Evolutionary conservation across 106 monocot species (phyloP).

Genomic region (Narthecium ossifragum): DNA sequence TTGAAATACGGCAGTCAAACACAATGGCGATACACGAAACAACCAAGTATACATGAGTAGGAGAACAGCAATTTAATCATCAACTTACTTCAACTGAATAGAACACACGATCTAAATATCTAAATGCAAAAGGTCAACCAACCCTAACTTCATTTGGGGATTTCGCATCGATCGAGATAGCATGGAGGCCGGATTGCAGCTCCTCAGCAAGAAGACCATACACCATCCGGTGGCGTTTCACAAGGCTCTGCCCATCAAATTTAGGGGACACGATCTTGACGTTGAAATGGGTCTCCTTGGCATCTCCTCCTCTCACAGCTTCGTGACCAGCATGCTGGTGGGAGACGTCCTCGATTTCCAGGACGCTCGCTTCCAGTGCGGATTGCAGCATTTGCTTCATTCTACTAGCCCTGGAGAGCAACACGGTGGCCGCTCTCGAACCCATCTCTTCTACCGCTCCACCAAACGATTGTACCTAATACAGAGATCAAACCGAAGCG

Average conservation of each 20-base stretch:
- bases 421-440: constrained; percentile 39
- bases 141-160: constrained; percentile 61
- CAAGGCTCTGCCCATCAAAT: constrained; percentile 79
- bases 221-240: constrained; percentile 89
- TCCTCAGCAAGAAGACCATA: constrained; percentile 81
- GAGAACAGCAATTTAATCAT: too few species aligned
- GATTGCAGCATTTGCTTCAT: constrained; percentile 79
- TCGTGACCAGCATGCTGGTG: constrained; percentile 91
- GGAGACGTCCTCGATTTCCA: constrained; percentile 92
- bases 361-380: constrained; percentile 52
- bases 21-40: too few species aligned
- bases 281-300: constrained; percentile 87
- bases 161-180: constrained; percentile 92
- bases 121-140: constrained; percentile 19
- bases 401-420: constrained; percentile 64
- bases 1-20: too few species aligned
- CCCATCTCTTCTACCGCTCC: too few species aligned
- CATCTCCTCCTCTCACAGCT: constrained; percentile 41
- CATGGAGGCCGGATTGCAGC: constrained; percentile 86
- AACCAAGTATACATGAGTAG: too few species aligned
- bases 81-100: too few species aligned
- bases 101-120: too few species aligned
- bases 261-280: constrained; percentile 69
- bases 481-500: too few species aligned
- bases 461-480: too few species aligned